phyloP scores from a whole-genome alignment of 1,284 basidiomycete genomes.

The Malassezia pachydermatis region DNA sequence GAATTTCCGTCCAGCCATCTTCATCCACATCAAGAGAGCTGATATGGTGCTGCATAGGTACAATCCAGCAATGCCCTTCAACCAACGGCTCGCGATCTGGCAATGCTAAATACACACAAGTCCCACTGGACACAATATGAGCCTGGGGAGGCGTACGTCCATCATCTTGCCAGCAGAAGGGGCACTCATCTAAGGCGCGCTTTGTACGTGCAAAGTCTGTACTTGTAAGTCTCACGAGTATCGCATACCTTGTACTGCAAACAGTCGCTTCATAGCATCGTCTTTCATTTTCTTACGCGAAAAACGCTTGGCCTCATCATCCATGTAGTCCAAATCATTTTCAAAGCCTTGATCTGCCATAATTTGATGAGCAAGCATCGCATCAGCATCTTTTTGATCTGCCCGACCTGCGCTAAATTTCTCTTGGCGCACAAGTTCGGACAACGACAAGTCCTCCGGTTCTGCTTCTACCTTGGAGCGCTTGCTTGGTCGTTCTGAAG shows the following conservation, averaged over 20 bases:
- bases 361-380: conserved; percentile 76
- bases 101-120: conserved; percentile 75
- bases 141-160: conserved; percentile 62
- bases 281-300: conserved; percentile 86
- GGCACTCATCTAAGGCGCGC: conserved; percentile 72
- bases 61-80: conserved; percentile 81
- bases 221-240: not conserved
- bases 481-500: conserved; percentile 47
- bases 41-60: conserved; percentile 78
- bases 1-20: conserved; percentile 68
- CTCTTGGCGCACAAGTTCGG: conserved; percentile 87
- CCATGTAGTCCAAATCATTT: conserved; percentile 65
- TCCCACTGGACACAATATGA: conserved; percentile 78
- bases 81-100: conserved; percentile 76
- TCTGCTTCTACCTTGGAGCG: not conserved
- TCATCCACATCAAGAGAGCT: conserved; percentile 87
- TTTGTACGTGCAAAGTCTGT: conserved; percentile 88
- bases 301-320: conserved; percentile 86
- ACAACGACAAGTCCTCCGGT: conserved; percentile 64
- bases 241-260: conserved; percentile 63
- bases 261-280: conserved; percentile 90
- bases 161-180: conserved; percentile 50
- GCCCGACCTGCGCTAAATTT: conserved; percentile 73
- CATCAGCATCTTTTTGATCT: conserved; percentile 83
- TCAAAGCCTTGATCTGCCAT: conserved; percentile 75